Evolutionary conservation across 176 grass and related monocot genomes (phyloP).

Genomic region (Oryza longistaminata): DNA sequence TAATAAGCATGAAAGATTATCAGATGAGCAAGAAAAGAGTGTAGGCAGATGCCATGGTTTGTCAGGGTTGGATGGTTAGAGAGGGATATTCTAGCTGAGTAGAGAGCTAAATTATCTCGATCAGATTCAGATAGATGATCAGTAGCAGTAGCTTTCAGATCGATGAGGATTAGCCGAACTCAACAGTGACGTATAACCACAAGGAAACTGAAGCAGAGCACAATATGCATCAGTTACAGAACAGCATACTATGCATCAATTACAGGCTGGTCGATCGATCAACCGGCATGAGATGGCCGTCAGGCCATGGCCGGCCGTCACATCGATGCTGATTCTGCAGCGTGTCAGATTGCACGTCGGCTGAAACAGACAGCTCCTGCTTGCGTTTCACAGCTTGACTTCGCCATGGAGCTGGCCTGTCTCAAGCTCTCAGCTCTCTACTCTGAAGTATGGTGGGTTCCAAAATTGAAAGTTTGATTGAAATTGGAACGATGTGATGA

Average conservation of each 20-base stretch:
- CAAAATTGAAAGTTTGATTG: no score
- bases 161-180: not conserved
- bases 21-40: not conserved
- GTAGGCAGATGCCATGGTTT: not conserved
- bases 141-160: conserved; percentile 1
- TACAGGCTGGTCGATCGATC: not conserved
- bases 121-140: not conserved
- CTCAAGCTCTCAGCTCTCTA: not conserved
- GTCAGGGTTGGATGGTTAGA: not conserved
- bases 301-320: not conserved
- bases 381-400: not conserved
- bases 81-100: not conserved
- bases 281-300: not conserved
- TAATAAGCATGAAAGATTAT: not conserved
- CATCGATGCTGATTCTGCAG: not conserved
- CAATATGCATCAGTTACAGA: not conserved
- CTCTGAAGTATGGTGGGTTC: no score
- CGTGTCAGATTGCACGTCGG: not conserved
- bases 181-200: not conserved
- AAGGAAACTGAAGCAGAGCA: not conserved
- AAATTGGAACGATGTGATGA: no score
- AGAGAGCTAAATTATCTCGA: not conserved
- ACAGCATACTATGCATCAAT: no score
- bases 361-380: not conserved
- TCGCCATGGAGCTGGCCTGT: not conserved